phyloP scores from a whole-genome alignment of 257 asterid genomes.

The Solanum corneliomulleri region DNA sequence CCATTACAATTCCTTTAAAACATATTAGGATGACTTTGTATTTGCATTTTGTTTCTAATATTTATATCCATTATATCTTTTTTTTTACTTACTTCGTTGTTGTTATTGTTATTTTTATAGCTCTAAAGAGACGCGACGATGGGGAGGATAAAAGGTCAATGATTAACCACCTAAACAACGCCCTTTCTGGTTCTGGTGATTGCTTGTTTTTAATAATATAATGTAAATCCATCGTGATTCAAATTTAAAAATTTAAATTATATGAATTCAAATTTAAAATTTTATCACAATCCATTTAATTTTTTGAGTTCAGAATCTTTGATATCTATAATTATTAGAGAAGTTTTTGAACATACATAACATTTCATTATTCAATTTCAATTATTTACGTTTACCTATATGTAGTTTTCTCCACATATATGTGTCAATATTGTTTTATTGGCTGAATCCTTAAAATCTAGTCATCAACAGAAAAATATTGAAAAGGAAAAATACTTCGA shows the following conservation, averaged over 20 bases:
- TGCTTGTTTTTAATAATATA: background rate
- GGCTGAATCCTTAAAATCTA: too few relatives aligned
- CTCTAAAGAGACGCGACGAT: background rate
- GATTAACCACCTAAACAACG: background rate
- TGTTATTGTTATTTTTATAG: background rate
- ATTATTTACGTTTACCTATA: too few relatives aligned
- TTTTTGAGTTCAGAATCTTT: background rate
- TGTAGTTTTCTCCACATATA: too few relatives aligned
- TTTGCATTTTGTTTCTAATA: background rate
- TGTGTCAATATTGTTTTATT: too few relatives aligned
- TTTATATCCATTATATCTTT: background rate
- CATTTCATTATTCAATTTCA: too few relatives aligned
- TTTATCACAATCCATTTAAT: background rate
- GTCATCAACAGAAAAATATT: too few relatives aligned
- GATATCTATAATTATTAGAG: too few relatives aligned
- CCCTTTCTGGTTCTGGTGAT: background rate
- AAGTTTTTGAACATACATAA: too few relatives aligned
- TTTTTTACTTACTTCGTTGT: background rate
- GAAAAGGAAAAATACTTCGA: too few relatives aligned
- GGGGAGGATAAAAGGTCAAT: background rate
- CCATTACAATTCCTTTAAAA: background rate
- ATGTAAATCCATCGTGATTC: accelerated
- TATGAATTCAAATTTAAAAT: background rate
- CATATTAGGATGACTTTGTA: background rate
- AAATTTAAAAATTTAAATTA: background rate